Percentiles rank a stretch among this genome's conserved stretches.
These are phyloP conservation scores for Ilyonectria robusta DNA, from an alignment of 2,329 filamentous ascomycete species.

Conservation along the genomic window DNA sequence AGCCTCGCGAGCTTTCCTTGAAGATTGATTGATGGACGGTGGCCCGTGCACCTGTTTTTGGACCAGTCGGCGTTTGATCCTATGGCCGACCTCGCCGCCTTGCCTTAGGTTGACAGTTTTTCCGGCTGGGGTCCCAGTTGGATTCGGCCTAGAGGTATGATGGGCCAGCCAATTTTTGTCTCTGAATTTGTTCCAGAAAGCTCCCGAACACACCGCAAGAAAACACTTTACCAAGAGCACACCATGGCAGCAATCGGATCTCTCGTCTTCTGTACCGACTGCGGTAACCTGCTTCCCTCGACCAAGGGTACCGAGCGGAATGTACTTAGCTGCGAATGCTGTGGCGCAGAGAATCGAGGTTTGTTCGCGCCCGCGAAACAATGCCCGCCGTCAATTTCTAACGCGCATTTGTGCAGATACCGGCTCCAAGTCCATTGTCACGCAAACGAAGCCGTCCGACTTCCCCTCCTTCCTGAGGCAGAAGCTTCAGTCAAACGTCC, in stretches of 20 bases:
- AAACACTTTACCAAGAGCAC: conserved; percentile 24
- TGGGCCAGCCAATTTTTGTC: conserved; percentile 46
- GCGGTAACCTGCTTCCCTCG: conserved; percentile 89
- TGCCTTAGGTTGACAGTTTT: conserved; percentile 49
- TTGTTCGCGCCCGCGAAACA: conserved; percentile 38
- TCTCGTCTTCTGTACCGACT: conserved; percentile 92
- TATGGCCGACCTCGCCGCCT: conserved; percentile 35
- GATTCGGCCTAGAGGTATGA: conserved; percentile 42
- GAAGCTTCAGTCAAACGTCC: conserved; percentile 86
- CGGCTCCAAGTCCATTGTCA: conserved; percentile 81
- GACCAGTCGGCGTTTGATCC: conserved; percentile 49
- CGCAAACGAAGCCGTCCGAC: conserved; percentile 87
- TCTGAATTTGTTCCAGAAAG: conserved; percentile 33
- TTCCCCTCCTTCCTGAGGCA: conserved; percentile 92
- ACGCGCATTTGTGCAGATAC: conserved; percentile 67
- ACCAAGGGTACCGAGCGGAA: conserved; percentile 84
- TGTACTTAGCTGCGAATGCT: conserved; percentile 86
- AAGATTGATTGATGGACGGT: conserved; percentile 34
- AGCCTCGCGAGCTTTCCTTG: conserved; percentile 46
- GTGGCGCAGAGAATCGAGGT: conserved; percentile 89
- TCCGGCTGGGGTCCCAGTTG: conserved; percentile 42
- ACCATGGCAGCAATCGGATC: conserved; percentile 91
- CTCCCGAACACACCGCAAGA: conserved; percentile 17
- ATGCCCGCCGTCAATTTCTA: conserved; percentile 25
- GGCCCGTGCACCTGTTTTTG: conserved; percentile 38